Base-by-base conservation (phyloP, 805 yeast genomes). In the Cyberlindnera xishuangbannaensis region DNA sequence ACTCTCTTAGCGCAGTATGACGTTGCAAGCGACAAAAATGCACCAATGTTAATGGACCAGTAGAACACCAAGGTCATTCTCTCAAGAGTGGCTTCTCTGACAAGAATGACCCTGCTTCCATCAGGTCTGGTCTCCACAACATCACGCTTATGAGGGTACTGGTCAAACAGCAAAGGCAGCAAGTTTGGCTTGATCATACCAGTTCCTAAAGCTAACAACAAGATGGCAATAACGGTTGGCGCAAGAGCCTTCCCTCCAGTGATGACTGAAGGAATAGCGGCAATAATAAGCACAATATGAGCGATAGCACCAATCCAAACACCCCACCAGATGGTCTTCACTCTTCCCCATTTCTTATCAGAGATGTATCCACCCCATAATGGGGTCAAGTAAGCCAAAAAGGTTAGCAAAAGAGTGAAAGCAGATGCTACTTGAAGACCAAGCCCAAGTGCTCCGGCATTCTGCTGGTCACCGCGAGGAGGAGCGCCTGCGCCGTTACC, bases 341-440 rank as follows among this genome's bases (percentile, higher is more conserved):
- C 76, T 54, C 81, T 78, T 39, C 92, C 92, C 65, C 73, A 71
- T 58, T 64, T 76, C 43, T 82, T 75, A 58, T 83, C 95, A 34
- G 92, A 77, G 18, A 82, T 47, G 58, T 76, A 73, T 34, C 86
- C 92, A 47, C 87, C 88, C 36, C 78, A 65, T 34, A 83, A 65
- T 19, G 95, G 95, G 27, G 90, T 80, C 29, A 82, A 66, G 56
- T 83, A 83, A 53, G 87, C 79, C 83, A 87, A 79, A 55, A 83
- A 83, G 53, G 80, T 85, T 67, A 82, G 76, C 49, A 82, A 75
- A 55, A 81, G 76, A 13, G 83, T 71, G 41, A 83, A 65, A 82
- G 64, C 78, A 81, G n/a, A 76, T 18, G 92, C 85, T 43, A 76
- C 73, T 38, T 67, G 67, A 37, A 71, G 63, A 34, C 79, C 77